Percentiles rank a stretch among this genome's conserved stretches.
phyloP scores from a whole-genome alignment of 2,329 filamentous ascomycete species.

The Trichoderma koningii region DNA sequence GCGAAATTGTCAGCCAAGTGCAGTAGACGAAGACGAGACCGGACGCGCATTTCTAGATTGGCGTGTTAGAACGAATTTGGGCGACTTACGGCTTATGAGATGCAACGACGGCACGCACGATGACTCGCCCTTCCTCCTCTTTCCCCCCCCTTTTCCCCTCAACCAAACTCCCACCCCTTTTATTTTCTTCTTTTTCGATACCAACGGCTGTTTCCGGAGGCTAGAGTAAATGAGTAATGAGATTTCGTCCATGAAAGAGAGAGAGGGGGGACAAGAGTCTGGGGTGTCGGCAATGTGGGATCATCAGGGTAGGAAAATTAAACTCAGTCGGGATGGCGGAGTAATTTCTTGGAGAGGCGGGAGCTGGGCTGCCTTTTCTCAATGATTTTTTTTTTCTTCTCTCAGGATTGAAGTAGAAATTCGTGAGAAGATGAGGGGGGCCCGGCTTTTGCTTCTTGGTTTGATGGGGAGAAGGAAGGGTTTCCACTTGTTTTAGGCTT shows the following conservation, averaged over 20 bases:
- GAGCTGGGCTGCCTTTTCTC: neutral
- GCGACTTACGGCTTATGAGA: slow-evolving; percentile 25
- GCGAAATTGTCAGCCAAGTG: slow-evolving; percentile 89
- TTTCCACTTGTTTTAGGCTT: slow-evolving; percentile 24
- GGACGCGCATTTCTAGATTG: slow-evolving; percentile 23
- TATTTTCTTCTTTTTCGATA: slow-evolving; percentile 42
- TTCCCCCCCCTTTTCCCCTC: slow-evolving; percentile 28
- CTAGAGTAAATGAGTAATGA: slow-evolving; percentile 43
- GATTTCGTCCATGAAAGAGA: slow-evolving; percentile 29
- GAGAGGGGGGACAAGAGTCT: slow-evolving; percentile 23
- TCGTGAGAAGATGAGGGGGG: neutral
- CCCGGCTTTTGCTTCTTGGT: slow-evolving; percentile 4
- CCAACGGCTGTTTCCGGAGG: slow-evolving; percentile 39
- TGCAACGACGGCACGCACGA: slow-evolving; percentile 24
- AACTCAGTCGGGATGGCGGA: slow-evolving; percentile 24
- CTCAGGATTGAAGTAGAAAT: neutral
- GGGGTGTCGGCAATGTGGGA: slow-evolving; percentile 25
- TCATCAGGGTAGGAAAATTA: slow-evolving; percentile 8
- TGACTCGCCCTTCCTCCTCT: slow-evolving; percentile 10
- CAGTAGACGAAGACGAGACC: slow-evolving; percentile 47
- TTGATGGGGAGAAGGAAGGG: neutral
- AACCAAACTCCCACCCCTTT: slow-evolving; percentile 1
- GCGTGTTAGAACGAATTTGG: slow-evolving; percentile 17
- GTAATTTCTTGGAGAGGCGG: slow-evolving; percentile 11
- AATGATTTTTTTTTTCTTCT: neutral